Base-by-base conservation (phyloP, 73 alveolate species). In the Paramecium octaurelia region DNA sequence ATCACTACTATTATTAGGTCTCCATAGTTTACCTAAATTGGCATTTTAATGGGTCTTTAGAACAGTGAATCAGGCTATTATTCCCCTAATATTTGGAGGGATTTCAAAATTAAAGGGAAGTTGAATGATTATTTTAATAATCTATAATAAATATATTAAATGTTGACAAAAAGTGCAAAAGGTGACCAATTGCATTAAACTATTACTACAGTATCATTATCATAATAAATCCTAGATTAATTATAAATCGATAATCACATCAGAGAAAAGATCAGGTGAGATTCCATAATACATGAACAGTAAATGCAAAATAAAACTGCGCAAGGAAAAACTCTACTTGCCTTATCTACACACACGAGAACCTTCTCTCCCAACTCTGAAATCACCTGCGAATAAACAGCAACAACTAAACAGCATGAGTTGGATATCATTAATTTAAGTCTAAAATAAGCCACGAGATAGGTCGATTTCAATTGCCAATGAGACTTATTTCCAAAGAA, bases 1-100 rank as follows among this genome's bases (percentile, higher is more conserved):
- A 42, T 60, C n/a, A 20, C 34, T 1, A 16, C 12, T 31, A 16
- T 48, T 4, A 58, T 58, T 87, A 87, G 93, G 93, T 60, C 71
- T 64, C 10, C 85, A 87, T 64, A 64, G 80, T 11, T 43, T 87
- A 40, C 93, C 93, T 64, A 87, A 87, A 87, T 35, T 87, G n/a
- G 68, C 70, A 10, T 87, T 87, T 86, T 87, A 87, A 87, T 87
- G 46, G 46, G 85, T 87, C 31, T 42, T 87, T 38, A 77, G 43
- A 48, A 20, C 57, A 8, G 20, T 87, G 27, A 87, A 73, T 14
- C 18, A 40, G 7, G 18, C 71, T n/a, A n/a, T 87, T 24, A 86
- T 86, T 35, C 93, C 93, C 2, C 58, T 87, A 6, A 11, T 87
- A 58, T 43, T 87, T 64, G 85, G 85, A 40, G 70, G 87, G 4